A percentile compares a stretch with the other conserved stretches of the same genome.
Conservation (phyloP, 805 yeast genomes). For the Candida parachauliodes region DNA sequence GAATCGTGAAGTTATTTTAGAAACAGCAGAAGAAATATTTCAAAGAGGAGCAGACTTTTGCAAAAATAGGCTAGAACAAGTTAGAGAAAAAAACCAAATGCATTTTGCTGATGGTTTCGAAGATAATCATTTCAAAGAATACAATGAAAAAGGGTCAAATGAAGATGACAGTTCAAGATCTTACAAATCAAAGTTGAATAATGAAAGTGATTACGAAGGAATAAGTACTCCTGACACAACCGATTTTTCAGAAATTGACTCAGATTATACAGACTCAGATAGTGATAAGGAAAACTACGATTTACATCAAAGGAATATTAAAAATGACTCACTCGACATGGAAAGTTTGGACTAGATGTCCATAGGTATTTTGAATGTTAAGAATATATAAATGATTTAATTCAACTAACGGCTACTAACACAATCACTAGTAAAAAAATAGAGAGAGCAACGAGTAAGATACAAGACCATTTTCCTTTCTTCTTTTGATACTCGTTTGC, state of each 20-base stretch:
- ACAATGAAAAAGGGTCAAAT: constrained; percentile 5
- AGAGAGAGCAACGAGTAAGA: constrained; percentile 54
- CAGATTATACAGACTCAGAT: constrained; percentile 9
- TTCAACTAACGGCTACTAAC: constrained; percentile 47
- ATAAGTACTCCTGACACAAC: constrained; percentile 16
- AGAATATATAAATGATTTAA: neutral
- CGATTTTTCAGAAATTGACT: constrained; percentile 12
- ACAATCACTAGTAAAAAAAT: constrained; percentile 58
- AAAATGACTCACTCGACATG: neutral
- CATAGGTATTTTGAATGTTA: neutral
- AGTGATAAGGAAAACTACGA: constrained; percentile 2
- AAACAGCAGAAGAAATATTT: constrained; percentile 24
- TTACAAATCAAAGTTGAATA: constrained; percentile 3
- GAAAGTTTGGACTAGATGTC: constrained; percentile 6
- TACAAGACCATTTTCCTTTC: constrained; percentile 72
- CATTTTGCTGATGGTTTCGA: constrained; percentile 21
- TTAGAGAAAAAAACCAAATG: constrained; percentile 13
- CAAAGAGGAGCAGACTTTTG: constrained; percentile 30
- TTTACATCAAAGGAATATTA: neutral
- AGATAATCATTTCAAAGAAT: constrained; percentile 11
- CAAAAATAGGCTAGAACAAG: constrained; percentile 17
- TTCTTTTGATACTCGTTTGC: constrained; percentile 74
- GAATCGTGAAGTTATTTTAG: constrained; percentile 27
- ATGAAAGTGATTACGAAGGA: constrained; percentile 14
- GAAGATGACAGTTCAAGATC: too few species aligned